Base-by-base conservation (phyloP, 225 moss, liverwort and hornwort species). In the Anthoceros angustus region DNA sequence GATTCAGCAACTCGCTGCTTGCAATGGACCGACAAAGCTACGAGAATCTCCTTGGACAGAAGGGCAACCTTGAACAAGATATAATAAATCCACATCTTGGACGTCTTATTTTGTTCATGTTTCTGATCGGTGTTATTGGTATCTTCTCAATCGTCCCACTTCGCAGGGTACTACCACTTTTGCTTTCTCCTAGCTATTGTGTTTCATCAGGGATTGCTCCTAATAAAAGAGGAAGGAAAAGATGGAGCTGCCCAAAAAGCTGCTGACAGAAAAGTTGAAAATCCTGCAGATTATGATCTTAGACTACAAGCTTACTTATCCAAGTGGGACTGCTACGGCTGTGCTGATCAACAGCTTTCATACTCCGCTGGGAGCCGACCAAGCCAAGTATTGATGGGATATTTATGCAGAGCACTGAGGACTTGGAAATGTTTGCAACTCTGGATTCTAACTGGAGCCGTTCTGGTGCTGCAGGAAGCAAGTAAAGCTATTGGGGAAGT, bases 341-440 rank as follows among this genome's bases (percentile, higher is more conserved):
- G 77, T 90, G 69, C 65, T 94, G 61, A 94, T 94, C 80, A 94
- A 90, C 79, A 88, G 90, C 77, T 94, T 94, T 62, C 90, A 94
- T 43, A 86, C 87, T 11, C 84, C 87, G 18, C 49, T 75, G 64
- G 93, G 93, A 42, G 84, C 74, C 18, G 64, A 0, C 20, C 2
- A 75, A 41, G 93, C 89, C 8, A 86, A 75, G 93, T 93, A 78
- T 25, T 25, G 32, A 43, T 40, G 12, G 10, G 65, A 66, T 10
- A 38, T 66, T 41, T 12, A 12, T 41, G 2, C 32, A 38, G 26
- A n/a, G 65, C 26, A 41, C 16, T 38, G 39, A 10, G 25, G 20
- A 40, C 25, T 2, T 66, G 11, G 32, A 9, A 8, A 16, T 24
- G 66, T 40, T 5, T 16, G 41, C 5, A 26, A 16, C 12, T 12